A percentile compares a stretch with the other conserved stretches of the same genome.
Evolutionary conservation across 2,329 filamentous ascomycete species (phyloP).

Genomic region (Fusarium sterilihyphosum): DNA sequence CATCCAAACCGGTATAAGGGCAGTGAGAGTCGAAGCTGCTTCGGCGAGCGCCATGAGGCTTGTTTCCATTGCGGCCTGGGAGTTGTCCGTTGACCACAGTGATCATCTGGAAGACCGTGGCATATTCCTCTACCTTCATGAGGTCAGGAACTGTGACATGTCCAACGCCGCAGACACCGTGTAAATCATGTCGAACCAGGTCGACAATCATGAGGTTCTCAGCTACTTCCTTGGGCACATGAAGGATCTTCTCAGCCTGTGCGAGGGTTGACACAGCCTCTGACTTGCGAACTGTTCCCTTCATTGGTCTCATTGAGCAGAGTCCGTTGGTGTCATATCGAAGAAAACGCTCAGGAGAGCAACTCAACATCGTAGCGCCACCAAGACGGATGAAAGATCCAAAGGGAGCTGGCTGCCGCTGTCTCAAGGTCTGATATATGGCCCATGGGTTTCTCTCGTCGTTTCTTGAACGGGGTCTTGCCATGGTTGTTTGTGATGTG

Average conservation of each 20-base stretch:
- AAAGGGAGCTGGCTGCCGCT: conserved; percentile 83
- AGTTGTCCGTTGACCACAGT: conserved; percentile 82
- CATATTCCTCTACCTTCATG: conserved; percentile 90
- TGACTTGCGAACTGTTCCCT: conserved; percentile 90
- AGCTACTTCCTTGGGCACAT: conserved; percentile 87
- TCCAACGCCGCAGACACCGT: conserved; percentile 81
- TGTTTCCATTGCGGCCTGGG: conserved; percentile 42
- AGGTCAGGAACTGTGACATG: conserved; percentile 80
- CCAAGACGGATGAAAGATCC: conserved; percentile 82
- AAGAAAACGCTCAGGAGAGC: conserved; percentile 90
- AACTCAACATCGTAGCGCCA: conserved; percentile 77
- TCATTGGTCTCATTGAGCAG: conserved; percentile 91
- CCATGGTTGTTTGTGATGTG: conserved; percentile 77
- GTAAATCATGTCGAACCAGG: conserved; percentile 91
- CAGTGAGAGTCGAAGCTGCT: conserved; percentile 9
- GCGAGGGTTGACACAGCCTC: conserved; percentile 71
- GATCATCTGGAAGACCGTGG: conserved; percentile 90
- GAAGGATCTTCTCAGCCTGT: conserved; percentile 77
- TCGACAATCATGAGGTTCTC: conserved; percentile 99
- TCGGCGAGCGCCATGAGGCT: conserved; percentile 9
- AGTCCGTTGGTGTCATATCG: conserved; percentile 61
- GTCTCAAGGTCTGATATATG: conserved; percentile 76
- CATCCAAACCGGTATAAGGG: conserved; percentile 72
- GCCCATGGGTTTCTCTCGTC: conserved; percentile 64
- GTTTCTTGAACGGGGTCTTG: conserved; percentile 43